These are phyloP conservation scores for Bidens hawaiensis DNA, from an alignment of 140 eudicot genomes.

Conservation along the genomic window DNA sequence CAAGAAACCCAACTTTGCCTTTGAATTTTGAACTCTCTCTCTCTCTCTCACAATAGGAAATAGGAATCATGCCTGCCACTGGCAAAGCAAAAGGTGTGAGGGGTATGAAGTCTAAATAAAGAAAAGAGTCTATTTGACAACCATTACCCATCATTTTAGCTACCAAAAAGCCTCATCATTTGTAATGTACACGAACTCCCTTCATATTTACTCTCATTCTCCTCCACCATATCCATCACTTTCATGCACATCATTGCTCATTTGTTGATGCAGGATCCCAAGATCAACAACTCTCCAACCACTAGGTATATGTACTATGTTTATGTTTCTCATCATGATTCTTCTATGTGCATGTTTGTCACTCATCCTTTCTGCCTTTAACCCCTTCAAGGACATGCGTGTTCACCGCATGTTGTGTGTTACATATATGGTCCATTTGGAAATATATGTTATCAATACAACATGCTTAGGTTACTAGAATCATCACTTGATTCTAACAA, in stretches of 20 bases:
- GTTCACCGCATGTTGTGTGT: not conserved
- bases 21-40: constrained; percentile 36
- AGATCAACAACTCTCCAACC: constrained; percentile 47
- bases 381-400: not conserved
- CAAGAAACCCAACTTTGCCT: constrained; percentile 33
- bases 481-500: constrained; percentile 1
- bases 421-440: not conserved
- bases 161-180: constrained; percentile 37
- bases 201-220: constrained; percentile 30
- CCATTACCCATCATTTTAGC: constrained; percentile 34
- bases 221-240: constrained; percentile 23
- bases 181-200: constrained; percentile 33
- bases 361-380: not conserved
- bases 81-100: constrained; percentile 61
- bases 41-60: no score
- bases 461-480: constrained; percentile 7
- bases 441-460: no score
- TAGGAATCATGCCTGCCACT: constrained; percentile 74
- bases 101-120: constrained; percentile 32
- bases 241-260: constrained; percentile 33
- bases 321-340: constrained; percentile 17
- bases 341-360: constrained; percentile 1
- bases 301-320: constrained; percentile 46
- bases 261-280: constrained; percentile 80
- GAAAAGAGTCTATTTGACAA: constrained; percentile 51